These are phyloP conservation scores for Tieghemostelium lacteum DNA, from an alignment of 78 protist genomes.

Conservation along the genomic window DNA sequence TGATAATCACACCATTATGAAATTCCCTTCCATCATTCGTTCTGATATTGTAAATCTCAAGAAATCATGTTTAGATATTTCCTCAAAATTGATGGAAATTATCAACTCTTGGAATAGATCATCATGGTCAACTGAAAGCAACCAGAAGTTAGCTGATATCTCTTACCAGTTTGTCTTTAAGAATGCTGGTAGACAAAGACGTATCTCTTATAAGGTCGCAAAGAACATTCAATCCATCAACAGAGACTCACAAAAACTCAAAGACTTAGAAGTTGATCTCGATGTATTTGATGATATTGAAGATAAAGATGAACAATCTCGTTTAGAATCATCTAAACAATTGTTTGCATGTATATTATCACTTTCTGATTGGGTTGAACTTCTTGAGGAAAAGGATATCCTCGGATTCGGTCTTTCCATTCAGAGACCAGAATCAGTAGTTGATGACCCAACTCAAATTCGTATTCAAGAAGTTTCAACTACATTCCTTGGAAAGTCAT, in stretches of 20 bases:
- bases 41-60: constrained; percentile 28
- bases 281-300: not conserved
- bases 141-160: constrained; percentile 39
- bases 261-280: not conserved
- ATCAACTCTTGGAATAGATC: constrained; percentile 49
- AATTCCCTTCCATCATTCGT: constrained; percentile 8
- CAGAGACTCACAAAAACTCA: not conserved
- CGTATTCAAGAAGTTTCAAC: constrained; percentile 67
- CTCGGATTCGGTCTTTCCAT: constrained; percentile 78
- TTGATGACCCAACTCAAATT: constrained; percentile 83
- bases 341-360: constrained; percentile 50
- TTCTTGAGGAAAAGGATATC: constrained; percentile 52
- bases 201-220: constrained; percentile 41
- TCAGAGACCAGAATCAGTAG: constrained; percentile 75
- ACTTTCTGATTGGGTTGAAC: constrained; percentile 61
- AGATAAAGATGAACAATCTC: not conserved
- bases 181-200: constrained; percentile 55
- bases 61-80: not conserved
- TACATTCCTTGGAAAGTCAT: constrained; percentile 62
- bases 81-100: constrained; percentile 24
- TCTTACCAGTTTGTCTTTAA: constrained; percentile 61
- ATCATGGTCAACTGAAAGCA: constrained; percentile 16
- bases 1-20: constrained; percentile 23
- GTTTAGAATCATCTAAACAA: constrained; percentile 17
- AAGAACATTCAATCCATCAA: constrained; percentile 26